A percentile compares a stretch with the other conserved stretches of the same genome.
Evolutionary conservation across 371 early-diverging fungal species (phyloP).

Genomic region (Mucor plumbeus): DNA sequence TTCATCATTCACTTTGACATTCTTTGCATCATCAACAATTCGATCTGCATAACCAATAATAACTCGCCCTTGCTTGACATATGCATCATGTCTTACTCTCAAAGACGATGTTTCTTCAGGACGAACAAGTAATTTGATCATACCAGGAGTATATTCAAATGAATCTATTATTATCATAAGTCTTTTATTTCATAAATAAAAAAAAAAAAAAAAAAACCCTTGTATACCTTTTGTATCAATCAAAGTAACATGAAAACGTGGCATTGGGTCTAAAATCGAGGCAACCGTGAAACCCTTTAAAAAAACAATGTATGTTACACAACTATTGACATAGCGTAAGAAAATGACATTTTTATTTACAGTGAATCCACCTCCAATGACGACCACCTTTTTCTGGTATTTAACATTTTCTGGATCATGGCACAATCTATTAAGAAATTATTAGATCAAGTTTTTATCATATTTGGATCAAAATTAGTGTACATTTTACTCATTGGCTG

Average conservation of each 20-base stretch:
- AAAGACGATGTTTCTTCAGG: conserved; percentile 42
- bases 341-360: conserved; percentile 21
- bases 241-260: conserved; percentile 44
- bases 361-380: conserved; percentile 50
- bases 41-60: conserved; percentile 44
- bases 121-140: conserved; percentile 39
- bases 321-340: not conserved
- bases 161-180: conserved; percentile 29
- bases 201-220: too few relatives aligned
- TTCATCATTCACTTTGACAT: conserved; percentile 36
- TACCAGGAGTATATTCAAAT: conserved; percentile 46
- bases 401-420: conserved; percentile 2
- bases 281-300: conserved; percentile 47
- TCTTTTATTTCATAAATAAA: too few relatives aligned
- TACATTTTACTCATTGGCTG: not conserved
- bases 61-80: conserved; percentile 42
- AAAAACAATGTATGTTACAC: not conserved
- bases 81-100: conserved; percentile 44
- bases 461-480: conserved; percentile 12
- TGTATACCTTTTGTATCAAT: conserved; percentile 48
- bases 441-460: not conserved
- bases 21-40: conserved; percentile 28
- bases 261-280: conserved; percentile 47
- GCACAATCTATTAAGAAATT: not conserved
- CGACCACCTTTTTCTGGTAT: conserved; percentile 33